These are phyloP conservation scores for Neltuma alba DNA, from an alignment of 306 rosid species.

Conservation along the genomic window DNA sequence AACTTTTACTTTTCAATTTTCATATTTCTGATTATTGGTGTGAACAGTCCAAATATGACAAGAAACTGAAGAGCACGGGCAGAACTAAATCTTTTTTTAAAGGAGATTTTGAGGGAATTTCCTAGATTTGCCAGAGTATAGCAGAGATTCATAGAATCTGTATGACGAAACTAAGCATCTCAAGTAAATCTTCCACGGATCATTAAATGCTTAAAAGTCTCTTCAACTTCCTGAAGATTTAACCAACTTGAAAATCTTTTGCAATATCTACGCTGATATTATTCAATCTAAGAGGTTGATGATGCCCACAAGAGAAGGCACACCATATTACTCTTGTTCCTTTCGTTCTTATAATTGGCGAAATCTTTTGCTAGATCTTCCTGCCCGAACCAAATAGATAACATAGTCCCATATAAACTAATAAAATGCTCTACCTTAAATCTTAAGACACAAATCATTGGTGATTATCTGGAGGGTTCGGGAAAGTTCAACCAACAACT, in stretches of 20 bases:
- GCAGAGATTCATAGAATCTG: constrained; percentile 52
- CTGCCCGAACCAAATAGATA: constrained; percentile 36
- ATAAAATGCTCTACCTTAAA: constrained; percentile 27
- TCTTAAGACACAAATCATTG: constrained; percentile 52
- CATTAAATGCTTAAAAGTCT: constrained; percentile 55
- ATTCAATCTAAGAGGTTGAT: constrained; percentile 40
- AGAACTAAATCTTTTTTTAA: constrained; percentile 64
- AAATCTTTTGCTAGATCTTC: constrained; percentile 69
- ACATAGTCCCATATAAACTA: constrained; percentile 31
- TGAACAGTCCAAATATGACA: no score
- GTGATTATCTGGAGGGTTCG: constrained; percentile 44
- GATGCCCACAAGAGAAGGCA: constrained; percentile 37
- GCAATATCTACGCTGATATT: constrained; percentile 63
- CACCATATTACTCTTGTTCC: constrained; percentile 40
- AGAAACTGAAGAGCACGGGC: constrained; percentile 46
- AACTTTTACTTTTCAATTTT: background rate
- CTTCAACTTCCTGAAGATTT: constrained; percentile 38
- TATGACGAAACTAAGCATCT: constrained; percentile 47
- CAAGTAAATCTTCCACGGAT: constrained; percentile 49
- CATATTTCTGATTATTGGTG: constrained; percentile 32
- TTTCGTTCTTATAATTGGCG: constrained; percentile 38
- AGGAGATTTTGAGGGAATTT: constrained; percentile 61
- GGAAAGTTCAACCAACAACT: constrained; percentile 51
- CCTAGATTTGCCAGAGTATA: constrained; percentile 56
- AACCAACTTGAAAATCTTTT: constrained; percentile 60